phyloP scores from a whole-genome alignment of 495 filamentous ascomycete genomes.

The Parathielavia appendiculata region DNA sequence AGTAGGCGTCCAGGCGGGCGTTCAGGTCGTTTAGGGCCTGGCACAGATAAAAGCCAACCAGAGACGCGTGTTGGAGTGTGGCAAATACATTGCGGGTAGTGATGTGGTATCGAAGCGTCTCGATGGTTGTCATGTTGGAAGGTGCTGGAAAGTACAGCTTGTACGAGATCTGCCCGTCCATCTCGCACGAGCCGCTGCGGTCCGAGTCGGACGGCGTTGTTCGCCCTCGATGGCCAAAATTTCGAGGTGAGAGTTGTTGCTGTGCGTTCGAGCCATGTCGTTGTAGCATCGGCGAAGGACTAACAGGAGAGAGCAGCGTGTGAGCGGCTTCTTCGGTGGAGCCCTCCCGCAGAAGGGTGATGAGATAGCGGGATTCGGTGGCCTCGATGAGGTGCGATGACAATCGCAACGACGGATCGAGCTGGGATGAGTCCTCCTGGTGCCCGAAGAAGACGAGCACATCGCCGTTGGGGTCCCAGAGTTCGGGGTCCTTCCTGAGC shows the following conservation, averaged over 20 bases:
- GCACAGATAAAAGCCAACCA: constrained; percentile 55
- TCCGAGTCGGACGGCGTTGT: constrained; percentile 44
- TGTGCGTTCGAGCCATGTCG: constrained; percentile 30
- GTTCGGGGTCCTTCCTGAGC: constrained; percentile 53
- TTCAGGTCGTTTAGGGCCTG: constrained; percentile 55
- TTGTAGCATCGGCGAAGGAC: constrained; percentile 40
- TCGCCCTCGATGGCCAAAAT: constrained; percentile 30
- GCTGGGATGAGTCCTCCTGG: constrained; percentile 37
- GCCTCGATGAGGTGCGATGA: constrained; percentile 52
- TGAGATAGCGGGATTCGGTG: constrained; percentile 50
- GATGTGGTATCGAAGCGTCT: constrained; percentile 50
- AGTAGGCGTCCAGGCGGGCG: constrained; percentile 49
- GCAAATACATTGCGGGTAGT: constrained; percentile 63
- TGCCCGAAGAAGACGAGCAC: constrained; percentile 54
- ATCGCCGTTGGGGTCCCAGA: constrained; percentile 60
- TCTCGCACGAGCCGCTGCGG: constrained; percentile 36
- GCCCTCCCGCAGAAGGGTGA: constrained; percentile 49
- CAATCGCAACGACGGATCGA: constrained; percentile 53
- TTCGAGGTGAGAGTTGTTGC: constrained; percentile 25
- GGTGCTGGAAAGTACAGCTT: constrained; percentile 55
- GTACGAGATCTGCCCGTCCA: constrained; percentile 52
- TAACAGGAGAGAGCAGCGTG: constrained; percentile 42
- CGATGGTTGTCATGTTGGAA: constrained; percentile 39
- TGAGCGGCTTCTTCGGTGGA: constrained; percentile 42
- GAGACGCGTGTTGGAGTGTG: constrained; percentile 49